Conservation (phyloP, 129 eudicot species). For the Solidago caesia region DNA sequence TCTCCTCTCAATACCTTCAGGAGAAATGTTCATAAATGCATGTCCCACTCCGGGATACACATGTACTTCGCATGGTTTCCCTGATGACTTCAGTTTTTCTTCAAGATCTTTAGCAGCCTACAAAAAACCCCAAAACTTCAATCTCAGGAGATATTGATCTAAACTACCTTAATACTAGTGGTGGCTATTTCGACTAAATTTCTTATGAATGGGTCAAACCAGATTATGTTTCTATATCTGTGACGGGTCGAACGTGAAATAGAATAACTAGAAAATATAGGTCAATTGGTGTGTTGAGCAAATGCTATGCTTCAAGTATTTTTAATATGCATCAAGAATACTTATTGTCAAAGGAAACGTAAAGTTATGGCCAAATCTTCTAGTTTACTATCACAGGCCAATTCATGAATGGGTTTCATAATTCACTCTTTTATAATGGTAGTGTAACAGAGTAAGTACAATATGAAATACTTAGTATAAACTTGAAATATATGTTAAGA, state of each 20-base stretch:
- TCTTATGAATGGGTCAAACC: too few relatives aligned
- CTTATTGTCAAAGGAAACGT: too few relatives aligned
- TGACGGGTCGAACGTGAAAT: too few relatives aligned
- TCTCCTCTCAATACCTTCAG: conserved; percentile 72
- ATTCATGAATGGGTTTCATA: background rate
- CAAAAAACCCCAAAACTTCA: background rate
- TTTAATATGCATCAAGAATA: background rate
- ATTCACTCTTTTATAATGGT: too few relatives aligned
- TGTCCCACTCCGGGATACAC: conserved; percentile 66
- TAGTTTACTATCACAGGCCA: background rate
- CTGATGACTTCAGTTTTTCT: conserved; percentile 77
- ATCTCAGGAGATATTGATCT: background rate
- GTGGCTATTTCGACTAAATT: too few relatives aligned
- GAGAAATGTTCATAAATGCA: conserved; percentile 90
- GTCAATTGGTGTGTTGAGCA: too few relatives aligned
- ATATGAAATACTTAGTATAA: background rate
- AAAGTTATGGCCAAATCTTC: background rate
- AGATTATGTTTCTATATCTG: too few relatives aligned
- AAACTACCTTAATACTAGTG: background rate
- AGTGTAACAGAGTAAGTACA: background rate
- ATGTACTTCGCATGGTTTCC: conserved; percentile 72
- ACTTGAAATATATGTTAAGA: background rate
- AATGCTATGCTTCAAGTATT: background rate
- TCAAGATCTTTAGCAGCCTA: conserved; percentile 85
- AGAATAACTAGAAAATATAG: too few relatives aligned